A percentile compares a stretch with the other conserved stretches of the same genome.
Conservation (phyloP, 306 rosid genomes). For the Abrus pulchellus region DNA sequence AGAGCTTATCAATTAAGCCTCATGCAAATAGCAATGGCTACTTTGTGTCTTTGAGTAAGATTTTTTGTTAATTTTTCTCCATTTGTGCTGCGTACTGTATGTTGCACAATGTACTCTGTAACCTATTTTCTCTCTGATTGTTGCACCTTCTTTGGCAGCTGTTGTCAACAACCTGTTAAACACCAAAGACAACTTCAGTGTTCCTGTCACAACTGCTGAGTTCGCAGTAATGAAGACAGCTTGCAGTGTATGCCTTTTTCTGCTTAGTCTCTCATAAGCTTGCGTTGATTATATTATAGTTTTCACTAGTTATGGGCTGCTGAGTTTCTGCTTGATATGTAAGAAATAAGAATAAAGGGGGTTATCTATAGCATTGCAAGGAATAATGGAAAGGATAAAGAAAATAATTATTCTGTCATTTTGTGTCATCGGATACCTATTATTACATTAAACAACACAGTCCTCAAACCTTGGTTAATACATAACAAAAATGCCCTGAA, state of each 20-base stretch:
- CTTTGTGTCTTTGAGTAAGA: slow-evolving; percentile 85
- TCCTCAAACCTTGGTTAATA: slow-evolving; percentile 31
- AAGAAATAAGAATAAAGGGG: slow-evolving; percentile 23
- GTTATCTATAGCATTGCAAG: slow-evolving; percentile 10
- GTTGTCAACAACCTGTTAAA: slow-evolving; percentile 72
- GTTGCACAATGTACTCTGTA: slow-evolving; percentile 4
- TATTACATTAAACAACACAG: slow-evolving; percentile 5
- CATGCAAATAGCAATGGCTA: slow-evolving; percentile 74
- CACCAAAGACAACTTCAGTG: slow-evolving; percentile 65
- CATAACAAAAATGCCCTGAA: slow-evolving; percentile 37
- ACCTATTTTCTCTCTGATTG: slow-evolving; percentile 5
- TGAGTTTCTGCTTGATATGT: slow-evolving; percentile 25
- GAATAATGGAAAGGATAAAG: neutral
- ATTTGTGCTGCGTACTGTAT: slow-evolving; percentile 12
- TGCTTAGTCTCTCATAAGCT: slow-evolving; percentile 31
- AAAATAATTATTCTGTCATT: slow-evolving; percentile 23
- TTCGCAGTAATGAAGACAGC: slow-evolving; percentile 90
- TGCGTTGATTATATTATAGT: neutral
- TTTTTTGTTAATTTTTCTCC: slow-evolving; percentile 10
- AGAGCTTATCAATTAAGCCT: slow-evolving; percentile 84
- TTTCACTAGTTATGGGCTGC: slow-evolving; percentile 27
- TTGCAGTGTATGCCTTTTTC: slow-evolving; percentile 79
- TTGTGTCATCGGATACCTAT: neutral
- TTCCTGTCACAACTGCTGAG: slow-evolving; percentile 88
- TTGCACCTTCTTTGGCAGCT: slow-evolving; percentile 61